Evolutionary conservation across 306 rosid species (phyloP), one percentile per base, ranked within the genome.

Genomic region (Pyrus betulifolia): DNA sequence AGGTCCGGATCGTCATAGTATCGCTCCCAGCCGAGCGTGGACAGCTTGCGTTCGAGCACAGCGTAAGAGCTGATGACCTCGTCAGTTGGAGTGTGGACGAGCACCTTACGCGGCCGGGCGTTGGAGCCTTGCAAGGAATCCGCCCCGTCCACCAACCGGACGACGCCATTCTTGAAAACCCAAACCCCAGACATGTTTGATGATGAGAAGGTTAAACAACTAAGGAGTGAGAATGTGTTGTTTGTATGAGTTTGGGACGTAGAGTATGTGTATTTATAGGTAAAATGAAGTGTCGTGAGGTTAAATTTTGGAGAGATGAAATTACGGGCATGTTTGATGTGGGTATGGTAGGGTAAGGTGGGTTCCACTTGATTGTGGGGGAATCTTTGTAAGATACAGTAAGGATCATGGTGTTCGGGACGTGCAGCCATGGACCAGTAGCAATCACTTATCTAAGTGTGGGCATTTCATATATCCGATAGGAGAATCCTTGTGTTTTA

Each of bases 101-200:
- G 74, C 79, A 91, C 93, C 79, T 88, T 96, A 3, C 97, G 84
- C 8, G 55, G 55, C 66, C 87, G 80, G 19, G 60, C 52, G 11
- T 76, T 76, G 3, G 86, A 73, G 2, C 83, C 84, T 23, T 71
- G 79, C 10, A 77, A 33, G 33, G 90, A 73, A 21, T 86, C 95
- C 0, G 83, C 84, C 1, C 91, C 96, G 77, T 96, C 99, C 62
- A 92, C 93, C 33, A 96, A 83, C 45, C 97, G 82, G 25, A 92
- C 85, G 54, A 96, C 97, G 4, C 97, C 96, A 84, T 96, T 89
- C 82, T 83, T 89, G 97, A 92, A 92, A 5, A 92, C 91, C 99
- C 99, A 92, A 52, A 96, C 98, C 49, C 99, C 99, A 0, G 99
- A 86, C 99, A 96, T 87, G 30, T 12, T 63, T 40, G 6, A 1